Evolutionary conservation across 2,329 filamentous ascomycete genomes (phyloP), one percentile per base, ranked within the genome.

Genomic region (Cordyceps militaris): DNA sequence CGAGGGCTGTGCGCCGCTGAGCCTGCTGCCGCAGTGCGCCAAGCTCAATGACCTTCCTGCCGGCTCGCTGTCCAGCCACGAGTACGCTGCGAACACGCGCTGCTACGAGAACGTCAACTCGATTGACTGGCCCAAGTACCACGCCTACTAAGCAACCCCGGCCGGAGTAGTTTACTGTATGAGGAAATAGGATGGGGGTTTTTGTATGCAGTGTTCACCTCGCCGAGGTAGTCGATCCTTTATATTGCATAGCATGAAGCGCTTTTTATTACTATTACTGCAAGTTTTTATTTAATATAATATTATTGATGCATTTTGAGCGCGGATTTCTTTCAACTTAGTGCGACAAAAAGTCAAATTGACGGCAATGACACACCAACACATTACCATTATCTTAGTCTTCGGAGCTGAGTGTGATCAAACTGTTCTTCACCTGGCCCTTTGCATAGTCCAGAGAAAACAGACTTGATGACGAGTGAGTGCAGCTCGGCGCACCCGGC

Each of bases 101-200:
- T 80, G 78, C 63, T 77, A 76, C 62, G 62, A 66, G 4, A 67
- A 76, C 59, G 74, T 76, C 9, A 63, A 64, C n/a, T 60, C 63
- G 6, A 72, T 74, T 56, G 64, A 74, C 56, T 76, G 73, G 73
- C 64, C 54, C 19, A 49, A 56, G 44, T 56, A 56, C 24, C 44
- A 48, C 34, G 32, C 43, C 9, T 48, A 21, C 32, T 56, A 56
- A 56, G 16, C n/a, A n/a, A n/a, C n/a, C n/a, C n/a, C n/a, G n/a
- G n/a, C n/a, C 1, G 4, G 10, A 21, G 4, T 23, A 11, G 19
- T 42, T 11, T 9, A 21, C 5, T 13, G n/a, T 10, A 11, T 10
- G 19, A 32, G 46, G 13, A 32, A 32, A 48, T 13, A 28, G 6
- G 10, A n/a, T 19, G n/a, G 46, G 2, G n/a, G 19, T 11, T 32